These are phyloP conservation scores for Adansonia gregorii DNA, from an alignment of 441 rosid species.

Conservation along the genomic window DNA sequence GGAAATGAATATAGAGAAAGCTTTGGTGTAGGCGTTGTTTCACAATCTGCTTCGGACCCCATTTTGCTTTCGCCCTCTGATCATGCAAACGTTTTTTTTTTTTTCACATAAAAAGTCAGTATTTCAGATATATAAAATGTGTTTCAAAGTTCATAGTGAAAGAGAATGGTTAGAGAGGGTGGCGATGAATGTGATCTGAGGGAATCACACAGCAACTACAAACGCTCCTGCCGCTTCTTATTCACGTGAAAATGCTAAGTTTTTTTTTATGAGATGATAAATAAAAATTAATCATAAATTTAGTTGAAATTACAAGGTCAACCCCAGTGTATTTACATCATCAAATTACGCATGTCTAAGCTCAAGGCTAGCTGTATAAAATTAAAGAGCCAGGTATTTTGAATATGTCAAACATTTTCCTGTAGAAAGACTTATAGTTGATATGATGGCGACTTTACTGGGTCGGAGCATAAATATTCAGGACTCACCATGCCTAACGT, in stretches of 20 bases:
- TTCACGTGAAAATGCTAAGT: background rate
- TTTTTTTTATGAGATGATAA: no score
- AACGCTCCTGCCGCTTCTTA: slow-evolving; percentile 16
- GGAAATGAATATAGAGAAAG: slow-evolving; percentile 60
- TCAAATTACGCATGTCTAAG: no score
- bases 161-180: background rate
- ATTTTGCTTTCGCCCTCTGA: background rate
- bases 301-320: no score
- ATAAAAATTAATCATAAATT: no score
- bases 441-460: no score
- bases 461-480: no score
- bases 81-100: slow-evolving; percentile 13
- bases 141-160: slow-evolving; percentile 4
- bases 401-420: no score
- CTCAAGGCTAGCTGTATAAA: no score
- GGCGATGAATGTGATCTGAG: background rate
- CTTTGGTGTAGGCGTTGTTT: slow-evolving; percentile 38
- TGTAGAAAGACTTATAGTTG: no score
- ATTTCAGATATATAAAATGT: background rate
- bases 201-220: background rate
- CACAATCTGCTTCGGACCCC: background rate
- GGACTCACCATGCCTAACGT: no score
- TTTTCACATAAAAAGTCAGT: background rate
- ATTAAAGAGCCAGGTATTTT: no score
- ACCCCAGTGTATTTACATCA: no score